Evolutionary conservation across 768 basidiomycete species (phyloP).

Genomic region (Amanita subjunquillea): DNA sequence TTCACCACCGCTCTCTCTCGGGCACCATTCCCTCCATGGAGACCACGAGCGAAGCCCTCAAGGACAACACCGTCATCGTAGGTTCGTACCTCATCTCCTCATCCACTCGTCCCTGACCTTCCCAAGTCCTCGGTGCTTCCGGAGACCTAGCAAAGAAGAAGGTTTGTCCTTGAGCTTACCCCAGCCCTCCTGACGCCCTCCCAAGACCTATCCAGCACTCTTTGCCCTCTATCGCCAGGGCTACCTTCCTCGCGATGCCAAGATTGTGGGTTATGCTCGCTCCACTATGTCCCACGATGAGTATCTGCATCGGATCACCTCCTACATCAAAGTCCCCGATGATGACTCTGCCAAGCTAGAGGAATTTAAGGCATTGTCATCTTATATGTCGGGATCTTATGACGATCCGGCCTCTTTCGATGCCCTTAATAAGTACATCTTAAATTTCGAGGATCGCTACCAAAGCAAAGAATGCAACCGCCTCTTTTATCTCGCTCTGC

Average conservation of each 20-base stretch:
- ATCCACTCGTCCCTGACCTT: slow-evolving; percentile 7
- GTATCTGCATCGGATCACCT: slow-evolving; percentile 74
- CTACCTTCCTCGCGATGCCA: slow-evolving; percentile 73
- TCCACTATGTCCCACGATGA: slow-evolving; percentile 87
- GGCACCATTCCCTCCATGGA: slow-evolving; percentile 92
- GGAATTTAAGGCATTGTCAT: slow-evolving; percentile 72
- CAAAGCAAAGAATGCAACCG: slow-evolving; percentile 60
- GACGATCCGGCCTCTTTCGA: slow-evolving; percentile 77
- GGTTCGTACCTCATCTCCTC: slow-evolving; percentile 37
- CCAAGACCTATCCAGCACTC: slow-evolving; percentile 88
- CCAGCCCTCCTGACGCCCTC: slow-evolving; percentile 5
- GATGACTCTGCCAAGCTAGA: slow-evolving; percentile 61
- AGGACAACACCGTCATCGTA: slow-evolving; percentile 82
- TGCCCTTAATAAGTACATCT: slow-evolving; percentile 64
- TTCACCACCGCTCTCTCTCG: slow-evolving; percentile 48
- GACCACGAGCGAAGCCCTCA: slow-evolving; percentile 57
- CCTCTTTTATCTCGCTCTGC: slow-evolving; percentile 94
- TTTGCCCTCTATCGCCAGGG: slow-evolving; percentile 79
- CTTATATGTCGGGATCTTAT: slow-evolving; percentile 84
- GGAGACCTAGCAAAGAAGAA: slow-evolving; percentile 99
- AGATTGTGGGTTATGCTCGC: slow-evolving; percentile 94
- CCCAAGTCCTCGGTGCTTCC: slow-evolving; percentile 83
- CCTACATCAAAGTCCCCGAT: slow-evolving; percentile 75
- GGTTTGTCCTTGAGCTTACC: slow-evolving; percentile 25
- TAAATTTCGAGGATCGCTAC: slow-evolving; percentile 68